phyloP scores from a whole-genome alignment of 1,284 basidiomycete species.

The Naganishia liquefaciens region DNA sequence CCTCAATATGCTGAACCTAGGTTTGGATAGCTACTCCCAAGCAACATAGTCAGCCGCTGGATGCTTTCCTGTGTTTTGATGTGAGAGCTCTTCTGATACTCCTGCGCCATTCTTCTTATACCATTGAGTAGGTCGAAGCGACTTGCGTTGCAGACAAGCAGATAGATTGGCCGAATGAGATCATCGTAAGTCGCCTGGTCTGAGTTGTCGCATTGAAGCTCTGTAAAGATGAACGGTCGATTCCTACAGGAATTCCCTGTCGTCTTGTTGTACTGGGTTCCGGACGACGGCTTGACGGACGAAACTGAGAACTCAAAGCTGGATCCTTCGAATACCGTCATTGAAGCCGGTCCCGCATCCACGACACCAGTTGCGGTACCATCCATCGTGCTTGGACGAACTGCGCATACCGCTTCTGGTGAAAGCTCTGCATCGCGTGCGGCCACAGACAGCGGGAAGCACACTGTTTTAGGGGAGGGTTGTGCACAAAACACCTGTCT shows the following conservation, averaged over 20 bases:
- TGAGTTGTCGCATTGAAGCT: constrained; percentile 1
- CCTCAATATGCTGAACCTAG: constrained; percentile 12
- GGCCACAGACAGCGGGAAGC: not conserved
- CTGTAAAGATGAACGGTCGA: constrained; percentile 12
- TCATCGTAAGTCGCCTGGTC: constrained; percentile 67
- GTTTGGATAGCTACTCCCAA: constrained; percentile 3
- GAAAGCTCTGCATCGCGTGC: no score
- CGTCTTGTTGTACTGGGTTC: constrained; percentile 78
- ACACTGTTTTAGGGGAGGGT: not conserved
- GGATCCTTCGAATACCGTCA: no score
- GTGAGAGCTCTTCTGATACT: constrained; percentile 8
- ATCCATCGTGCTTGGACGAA: no score
- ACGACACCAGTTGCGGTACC: no score
- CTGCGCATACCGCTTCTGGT: no score
- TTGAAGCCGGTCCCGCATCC: no score
- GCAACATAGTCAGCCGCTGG: constrained; percentile 41
- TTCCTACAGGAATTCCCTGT: constrained; percentile 57
- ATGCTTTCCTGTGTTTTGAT: constrained; percentile 56
- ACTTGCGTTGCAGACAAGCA: constrained; percentile 71
- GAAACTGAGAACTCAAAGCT: no score
- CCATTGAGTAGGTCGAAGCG: constrained; percentile 79
- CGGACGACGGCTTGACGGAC: constrained; percentile 43
- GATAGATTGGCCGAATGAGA: constrained; percentile 85
- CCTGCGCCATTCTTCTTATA: not conserved
- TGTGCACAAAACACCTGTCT: not conserved